Evolutionary conservation across 495 filamentous ascomycete genomes (phyloP), one percentile per base, ranked within the genome.

Genomic region (Penicillium taxi): DNA sequence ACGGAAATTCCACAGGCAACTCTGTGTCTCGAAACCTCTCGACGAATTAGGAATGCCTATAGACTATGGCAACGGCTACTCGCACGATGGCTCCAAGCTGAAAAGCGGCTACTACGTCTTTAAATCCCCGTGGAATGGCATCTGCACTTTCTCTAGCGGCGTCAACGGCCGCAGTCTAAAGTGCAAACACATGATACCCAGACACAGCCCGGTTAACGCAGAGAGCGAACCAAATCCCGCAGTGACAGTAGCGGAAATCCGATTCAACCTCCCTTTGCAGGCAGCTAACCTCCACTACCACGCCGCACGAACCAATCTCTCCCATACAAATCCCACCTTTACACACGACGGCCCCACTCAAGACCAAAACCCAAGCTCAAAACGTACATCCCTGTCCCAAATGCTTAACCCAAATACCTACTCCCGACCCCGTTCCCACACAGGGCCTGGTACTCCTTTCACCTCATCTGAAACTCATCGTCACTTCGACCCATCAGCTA

Each of bases 61-160:
- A 2, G 39, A 53, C 26, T 35, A 41, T 20, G 27, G 29, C 18
- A 46, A 34, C 21, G 34, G 30, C 17, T 25, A 41, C 11, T 9
- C 15, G n/a, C 37, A 22, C 17, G 46, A 58, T 5, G 32, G 39
- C 6, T 42, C 37, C n/a, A 64, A 63, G 36, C 47, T 67, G 32
- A 70, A 65, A 39, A 64, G 65, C 37, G 66, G 66, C 34, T 70
- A 70, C 43, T 69, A 69, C 39, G 57, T 75, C 9, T 93, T 95
- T 56, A 52, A 69, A 25, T 86, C 80, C n/a, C 88, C 87, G 0
- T 95, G 88, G 88, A 73, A 84, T 36, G 84, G 86, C 12, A 71
- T 67, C 17, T 95, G 88, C 61, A 82, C 88, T 35, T 95, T 95
- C 57, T 63, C 72, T 5, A 86, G 83, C 3, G 80, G 84, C 39